These are phyloP conservation scores for Mortierella sp. DNA, from an alignment of 371 early-diverging fungal genomes.

Conservation along the genomic window DNA sequence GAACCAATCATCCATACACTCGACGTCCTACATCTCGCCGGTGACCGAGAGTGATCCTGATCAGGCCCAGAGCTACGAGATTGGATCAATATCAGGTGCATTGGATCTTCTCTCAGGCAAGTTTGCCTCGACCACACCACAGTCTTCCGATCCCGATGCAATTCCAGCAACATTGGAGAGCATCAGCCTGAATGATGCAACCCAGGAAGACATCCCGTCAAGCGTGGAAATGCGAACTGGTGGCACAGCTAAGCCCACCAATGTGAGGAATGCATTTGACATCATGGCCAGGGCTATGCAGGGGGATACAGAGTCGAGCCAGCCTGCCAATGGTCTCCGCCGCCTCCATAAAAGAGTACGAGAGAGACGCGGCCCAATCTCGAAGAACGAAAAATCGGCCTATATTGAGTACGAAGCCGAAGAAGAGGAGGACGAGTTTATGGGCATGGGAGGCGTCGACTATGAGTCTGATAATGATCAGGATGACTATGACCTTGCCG, in stretches of 20 bases:
- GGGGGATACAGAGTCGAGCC: background rate
- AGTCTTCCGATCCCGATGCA: background rate
- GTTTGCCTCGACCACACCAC: slow-evolving; percentile 17
- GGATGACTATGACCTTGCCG: slow-evolving; percentile 49
- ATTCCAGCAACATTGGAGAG: background rate
- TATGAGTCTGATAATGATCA: slow-evolving; percentile 49
- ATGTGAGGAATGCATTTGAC: slow-evolving; percentile 41
- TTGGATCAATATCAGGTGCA: slow-evolving; percentile 12
- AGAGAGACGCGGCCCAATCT: slow-evolving; percentile 7
- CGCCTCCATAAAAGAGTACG: slow-evolving; percentile 24
- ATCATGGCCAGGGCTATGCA: slow-evolving; percentile 19
- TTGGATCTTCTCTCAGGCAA: slow-evolving; percentile 34
- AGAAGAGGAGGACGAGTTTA: slow-evolving; percentile 51
- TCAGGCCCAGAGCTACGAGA: background rate
- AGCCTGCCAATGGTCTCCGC: slow-evolving; percentile 4
- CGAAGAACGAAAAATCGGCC: slow-evolving; percentile 29
- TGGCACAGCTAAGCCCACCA: background rate
- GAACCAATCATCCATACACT: background rate
- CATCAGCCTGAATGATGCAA: background rate
- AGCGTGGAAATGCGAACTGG: background rate
- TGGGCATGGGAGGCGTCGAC: slow-evolving; percentile 49
- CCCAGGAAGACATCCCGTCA: background rate
- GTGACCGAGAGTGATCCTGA: slow-evolving; percentile 10
- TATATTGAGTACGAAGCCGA: slow-evolving; percentile 54
- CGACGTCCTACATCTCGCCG: background rate